Percentiles rank a stretch among this genome's conserved stretches.
Evolutionary conservation across 1,284 basidiomycete species (phyloP).

Genomic region (Limonomyces culmigenus): DNA sequence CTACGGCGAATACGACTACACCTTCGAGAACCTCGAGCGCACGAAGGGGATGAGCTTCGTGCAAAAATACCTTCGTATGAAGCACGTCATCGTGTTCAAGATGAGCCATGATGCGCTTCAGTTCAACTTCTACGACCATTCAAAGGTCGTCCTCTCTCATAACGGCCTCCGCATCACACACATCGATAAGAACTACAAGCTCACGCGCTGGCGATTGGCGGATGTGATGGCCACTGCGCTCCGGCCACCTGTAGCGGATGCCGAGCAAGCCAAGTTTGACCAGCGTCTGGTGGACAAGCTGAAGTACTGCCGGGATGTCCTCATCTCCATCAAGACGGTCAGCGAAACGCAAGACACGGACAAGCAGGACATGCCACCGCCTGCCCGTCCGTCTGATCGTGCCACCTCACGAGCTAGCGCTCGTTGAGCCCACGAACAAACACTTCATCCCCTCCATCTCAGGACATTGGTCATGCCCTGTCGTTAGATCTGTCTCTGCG

Average conservation of each 20-base stretch:
- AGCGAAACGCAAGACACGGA: slow-evolving; percentile 15
- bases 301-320: slow-evolving; percentile 68
- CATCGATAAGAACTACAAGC: slow-evolving; percentile 77
- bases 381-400: too few relatives aligned
- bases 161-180: slow-evolving; percentile 69
- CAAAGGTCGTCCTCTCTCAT: slow-evolving; percentile 80
- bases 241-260: slow-evolving; percentile 21
- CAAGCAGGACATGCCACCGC: too few relatives aligned
- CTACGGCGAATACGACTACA: slow-evolving; percentile 68
- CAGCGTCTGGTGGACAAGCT: slow-evolving; percentile 59
- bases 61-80: slow-evolving; percentile 90
- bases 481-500: too few relatives aligned
- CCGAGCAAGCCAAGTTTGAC: slow-evolving; percentile 39
- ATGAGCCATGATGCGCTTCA: slow-evolving; percentile 87
- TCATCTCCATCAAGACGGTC: slow-evolving; percentile 57
- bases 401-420: too few relatives aligned
- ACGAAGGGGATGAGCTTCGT: slow-evolving; percentile 86
- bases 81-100: slow-evolving; percentile 93
- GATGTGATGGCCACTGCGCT: slow-evolving; percentile 54
- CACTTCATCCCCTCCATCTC: too few relatives aligned
- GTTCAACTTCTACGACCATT: slow-evolving; percentile 99
- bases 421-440: too few relatives aligned
- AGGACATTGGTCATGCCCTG: too few relatives aligned
- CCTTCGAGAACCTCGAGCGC: slow-evolving; percentile 51
- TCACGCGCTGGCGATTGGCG: slow-evolving; percentile 61